These are phyloP conservation scores for Nothomitra cinnamomea DNA, from an alignment of 2,329 filamentous ascomycete genomes.

Conservation along the genomic window DNA sequence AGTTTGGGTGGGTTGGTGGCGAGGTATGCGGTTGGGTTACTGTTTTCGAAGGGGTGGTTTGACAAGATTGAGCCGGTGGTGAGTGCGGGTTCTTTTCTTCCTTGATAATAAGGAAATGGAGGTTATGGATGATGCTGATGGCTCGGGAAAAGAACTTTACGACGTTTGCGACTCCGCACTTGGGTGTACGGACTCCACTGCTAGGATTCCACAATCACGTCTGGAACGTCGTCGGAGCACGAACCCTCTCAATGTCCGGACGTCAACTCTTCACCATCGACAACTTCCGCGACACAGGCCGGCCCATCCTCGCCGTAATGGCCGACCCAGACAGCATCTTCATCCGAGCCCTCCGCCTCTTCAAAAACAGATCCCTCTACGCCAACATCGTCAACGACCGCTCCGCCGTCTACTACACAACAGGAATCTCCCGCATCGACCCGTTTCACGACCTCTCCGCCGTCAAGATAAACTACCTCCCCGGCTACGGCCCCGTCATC, in stretches of 20 bases:
- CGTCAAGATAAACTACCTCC: constrained; percentile 54
- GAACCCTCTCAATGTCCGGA: constrained; percentile 67
- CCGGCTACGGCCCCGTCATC: constrained; percentile 58
- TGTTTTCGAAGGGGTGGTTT: constrained; percentile 66
- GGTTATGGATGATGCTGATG: no score
- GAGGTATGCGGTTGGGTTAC: constrained; percentile 69
- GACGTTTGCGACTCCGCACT: constrained; percentile 74
- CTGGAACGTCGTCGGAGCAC: constrained; percentile 72
- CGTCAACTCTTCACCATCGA: constrained; percentile 80
- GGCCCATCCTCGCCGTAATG: constrained; percentile 62
- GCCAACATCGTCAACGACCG: constrained; percentile 77
- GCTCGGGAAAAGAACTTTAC: no score
- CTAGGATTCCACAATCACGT: constrained; percentile 47
- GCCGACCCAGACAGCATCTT: constrained; percentile 78
- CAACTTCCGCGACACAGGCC: constrained; percentile 64
- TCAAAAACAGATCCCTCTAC: constrained; percentile 64
- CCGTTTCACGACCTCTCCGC: constrained; percentile 54
- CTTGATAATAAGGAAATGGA: no score
- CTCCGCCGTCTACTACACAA: constrained; percentile 70
- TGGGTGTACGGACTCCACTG: constrained; percentile 51
- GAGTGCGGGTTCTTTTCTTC: constrained; percentile 16
- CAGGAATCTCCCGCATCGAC: constrained; percentile 58
- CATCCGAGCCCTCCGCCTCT: constrained; percentile 57
- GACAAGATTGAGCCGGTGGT: constrained; percentile 65
- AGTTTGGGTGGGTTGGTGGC: constrained; percentile 77